Evolutionary conservation across 352 stramenopile genomes (phyloP), one percentile per base, ranked within the genome.

Genomic region (Halophytophthora batemanensis): DNA sequence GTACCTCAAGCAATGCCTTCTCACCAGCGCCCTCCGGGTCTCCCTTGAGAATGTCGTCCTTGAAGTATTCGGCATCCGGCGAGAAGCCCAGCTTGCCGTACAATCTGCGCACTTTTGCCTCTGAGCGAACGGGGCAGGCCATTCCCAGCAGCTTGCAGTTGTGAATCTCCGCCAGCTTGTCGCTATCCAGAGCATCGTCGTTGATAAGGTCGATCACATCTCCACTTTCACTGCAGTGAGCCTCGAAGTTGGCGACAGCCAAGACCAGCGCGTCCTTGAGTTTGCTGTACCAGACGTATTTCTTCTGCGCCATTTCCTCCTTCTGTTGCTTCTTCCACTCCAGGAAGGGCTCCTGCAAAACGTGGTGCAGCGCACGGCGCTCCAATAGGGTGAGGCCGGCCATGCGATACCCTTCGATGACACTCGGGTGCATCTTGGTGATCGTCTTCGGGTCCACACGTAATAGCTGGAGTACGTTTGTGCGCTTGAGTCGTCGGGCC

Each of bases 401-500:
- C 1, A 71, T 78, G 1, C 77, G 77, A 29, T 78, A 80, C 4
- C 59, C 71, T 34, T 90, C 79, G 15, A 93, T 70, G 14, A 89
- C 75, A 41, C 75, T 88, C 11, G 82, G 82, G 40, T 97, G 87
- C 82, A 96, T 95, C 45, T 77, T 70, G 25, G 69, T 59, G 36
- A 97, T 85, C 6, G 75, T 77, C 40, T 76, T 73, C 0, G 88
- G 88, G 15, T 87, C 67, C 10, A 82, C 66, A 21, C 88, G 82
- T 6, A 96, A 56, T 11, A 96, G 60, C 44, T 93, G 74, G 0
- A 97, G 63, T 8, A 94, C 77, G 53, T 96, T 96, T 13, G 85
- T 95, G 14, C 89, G 79, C 61, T 97, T 97, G 10, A 97, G 78
- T 5, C 87, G 79, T 35, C 82, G 82, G 0, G 89, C 87, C 5